These are phyloP conservation scores for Botrytis medusae DNA, from an alignment of 2,329 filamentous ascomycete species.

Conservation along the genomic window DNA sequence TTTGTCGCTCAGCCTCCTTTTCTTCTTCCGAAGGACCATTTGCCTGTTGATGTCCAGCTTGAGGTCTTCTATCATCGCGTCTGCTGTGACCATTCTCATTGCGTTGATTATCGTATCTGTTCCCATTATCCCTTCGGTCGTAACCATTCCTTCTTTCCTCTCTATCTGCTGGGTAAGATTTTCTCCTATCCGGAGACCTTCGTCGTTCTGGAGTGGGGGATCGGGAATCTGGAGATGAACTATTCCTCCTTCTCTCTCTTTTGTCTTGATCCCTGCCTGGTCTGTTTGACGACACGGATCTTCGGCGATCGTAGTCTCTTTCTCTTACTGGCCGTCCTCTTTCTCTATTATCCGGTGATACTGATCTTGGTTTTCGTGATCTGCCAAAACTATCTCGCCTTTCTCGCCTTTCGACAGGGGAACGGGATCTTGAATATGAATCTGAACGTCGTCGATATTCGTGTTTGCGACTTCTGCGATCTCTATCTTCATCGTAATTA, in stretches of 20 bases:
- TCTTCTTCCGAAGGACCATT: constrained; percentile 30
- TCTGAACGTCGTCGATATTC: constrained; percentile 45
- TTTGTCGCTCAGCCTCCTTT: constrained; percentile 58
- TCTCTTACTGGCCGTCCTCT: constrained; percentile 28
- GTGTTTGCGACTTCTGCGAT: constrained; percentile 30
- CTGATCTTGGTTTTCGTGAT: constrained; percentile 32
- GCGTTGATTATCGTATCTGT: constrained; percentile 33
- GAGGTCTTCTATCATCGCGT: constrained; percentile 33
- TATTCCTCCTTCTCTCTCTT: constrained; percentile 26
- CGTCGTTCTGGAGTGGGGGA: constrained; percentile 43
- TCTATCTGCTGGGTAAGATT: constrained; percentile 33
- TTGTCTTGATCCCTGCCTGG: background rate
- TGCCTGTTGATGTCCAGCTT: constrained; percentile 2
- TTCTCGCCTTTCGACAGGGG: constrained; percentile 28
- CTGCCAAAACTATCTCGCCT: constrained; percentile 32
- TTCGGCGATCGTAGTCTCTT: constrained; percentile 27
- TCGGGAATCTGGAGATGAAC: constrained; percentile 37
- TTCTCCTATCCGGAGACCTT: constrained; percentile 39
- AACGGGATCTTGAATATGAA: constrained; percentile 38
- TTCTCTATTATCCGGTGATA: constrained; percentile 36
- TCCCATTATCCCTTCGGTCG: constrained; percentile 28
- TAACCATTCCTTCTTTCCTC: constrained; percentile 30
- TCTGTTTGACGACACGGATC: constrained; percentile 21
- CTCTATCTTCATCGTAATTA: constrained; percentile 37
- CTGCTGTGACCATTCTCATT: constrained; percentile 33